phyloP scores from a whole-genome alignment of 495 filamentous ascomycete genomes.

The Xeromyces bisporus region DNA sequence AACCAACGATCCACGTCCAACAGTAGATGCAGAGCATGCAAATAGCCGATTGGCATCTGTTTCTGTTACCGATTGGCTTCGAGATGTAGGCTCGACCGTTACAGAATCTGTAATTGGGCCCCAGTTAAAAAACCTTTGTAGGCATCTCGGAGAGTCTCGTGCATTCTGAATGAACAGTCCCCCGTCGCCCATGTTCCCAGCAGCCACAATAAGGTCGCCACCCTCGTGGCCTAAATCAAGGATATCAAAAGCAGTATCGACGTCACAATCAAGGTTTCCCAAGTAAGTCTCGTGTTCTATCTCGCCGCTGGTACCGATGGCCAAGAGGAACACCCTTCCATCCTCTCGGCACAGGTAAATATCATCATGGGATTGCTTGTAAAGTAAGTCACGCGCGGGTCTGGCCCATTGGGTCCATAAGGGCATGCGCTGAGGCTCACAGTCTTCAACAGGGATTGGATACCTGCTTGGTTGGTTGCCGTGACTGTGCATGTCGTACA shows the following conservation, averaged over 20 bases:
- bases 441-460: constrained; percentile 13
- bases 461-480: constrained; percentile 12
- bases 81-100: constrained; percentile 20
- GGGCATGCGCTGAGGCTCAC: constrained; percentile 14
- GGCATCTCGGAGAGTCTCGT: constrained; percentile 29
- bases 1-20: constrained; percentile 40
- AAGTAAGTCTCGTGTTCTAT: constrained; percentile 20
- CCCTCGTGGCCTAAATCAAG: constrained; percentile 32
- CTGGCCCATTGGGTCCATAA: constrained; percentile 54
- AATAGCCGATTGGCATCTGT: constrained; percentile 20
- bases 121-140: constrained; percentile 65
- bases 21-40: constrained; percentile 23
- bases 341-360: constrained; percentile 72
- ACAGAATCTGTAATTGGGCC: constrained; percentile 60
- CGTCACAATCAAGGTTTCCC: constrained; percentile 26
- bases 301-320: constrained; percentile 34
- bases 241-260: constrained; percentile 30
- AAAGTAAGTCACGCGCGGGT: constrained; percentile 41
- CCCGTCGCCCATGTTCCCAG: constrained; percentile 68
- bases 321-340: constrained; percentile 50
- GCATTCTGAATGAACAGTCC: constrained; percentile 53
- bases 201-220: constrained; percentile 62
- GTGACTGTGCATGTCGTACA: constrained; percentile 37
- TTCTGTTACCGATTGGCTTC: constrained; percentile 7
- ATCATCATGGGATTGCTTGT: constrained; percentile 44